phyloP scores from a whole-genome alignment of 1,284 basidiomycete species.

The Pseudozyma flocculosa region DNA sequence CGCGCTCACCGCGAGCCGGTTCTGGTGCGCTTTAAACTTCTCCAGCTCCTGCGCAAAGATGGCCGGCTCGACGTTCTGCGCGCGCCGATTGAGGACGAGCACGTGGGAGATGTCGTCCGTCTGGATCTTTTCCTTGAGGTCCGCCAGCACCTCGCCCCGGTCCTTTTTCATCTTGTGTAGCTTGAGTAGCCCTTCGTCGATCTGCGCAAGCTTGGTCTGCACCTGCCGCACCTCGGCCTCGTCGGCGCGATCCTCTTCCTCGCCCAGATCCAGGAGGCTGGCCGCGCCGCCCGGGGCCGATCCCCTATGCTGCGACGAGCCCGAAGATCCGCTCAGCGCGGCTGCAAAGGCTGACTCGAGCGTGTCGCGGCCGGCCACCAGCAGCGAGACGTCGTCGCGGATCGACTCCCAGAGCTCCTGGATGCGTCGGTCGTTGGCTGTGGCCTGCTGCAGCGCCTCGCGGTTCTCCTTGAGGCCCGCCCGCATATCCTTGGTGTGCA shows the following conservation, averaged over 20 bases:
- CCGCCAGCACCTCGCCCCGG: slow-evolving; percentile 80
- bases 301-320: no score
- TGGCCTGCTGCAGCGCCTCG: slow-evolving; percentile 74
- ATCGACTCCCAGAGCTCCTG: slow-evolving; percentile 73
- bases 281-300: no score
- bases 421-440: slow-evolving; percentile 76
- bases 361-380: slow-evolving; percentile 64
- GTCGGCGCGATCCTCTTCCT: slow-evolving; percentile 35
- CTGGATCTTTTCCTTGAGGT: slow-evolving; percentile 95
- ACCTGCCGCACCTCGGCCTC: slow-evolving; percentile 23
- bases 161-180: slow-evolving; percentile 62
- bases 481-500: slow-evolving; percentile 68
- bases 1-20: slow-evolving; percentile 73
- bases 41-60: slow-evolving; percentile 90
- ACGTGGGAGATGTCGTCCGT: slow-evolving; percentile 94
- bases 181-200: slow-evolving; percentile 39
- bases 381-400: slow-evolving; percentile 68
- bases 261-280: slow-evolving; percentile 35
- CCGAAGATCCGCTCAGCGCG: slow-evolving; percentile 53
- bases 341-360: slow-evolving; percentile 72
- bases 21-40: slow-evolving; percentile 90
- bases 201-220: slow-evolving; percentile 25
- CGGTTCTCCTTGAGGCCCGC: slow-evolving; percentile 79
- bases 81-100: slow-evolving; percentile 84
- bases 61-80: slow-evolving; percentile 77